Percentiles rank a stretch among this genome's conserved stretches.
These are phyloP conservation scores for Candida gorgasii DNA, from an alignment of 805 yeast species.

Conservation along the genomic window DNA sequence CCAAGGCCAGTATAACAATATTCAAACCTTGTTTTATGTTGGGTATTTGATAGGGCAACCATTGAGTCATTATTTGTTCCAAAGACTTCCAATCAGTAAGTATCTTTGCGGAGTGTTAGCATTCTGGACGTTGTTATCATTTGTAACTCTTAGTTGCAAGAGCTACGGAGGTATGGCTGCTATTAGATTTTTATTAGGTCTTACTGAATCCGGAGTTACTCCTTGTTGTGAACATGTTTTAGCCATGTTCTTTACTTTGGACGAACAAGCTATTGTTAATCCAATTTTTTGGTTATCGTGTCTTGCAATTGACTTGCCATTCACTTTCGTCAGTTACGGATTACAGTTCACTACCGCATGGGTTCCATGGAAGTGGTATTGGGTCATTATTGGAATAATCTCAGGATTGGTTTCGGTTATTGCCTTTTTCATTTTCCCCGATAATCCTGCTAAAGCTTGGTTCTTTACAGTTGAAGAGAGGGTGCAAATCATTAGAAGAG, in stretches of 20 bases:
- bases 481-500: constrained; percentile 45
- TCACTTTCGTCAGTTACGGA: constrained; percentile 50
- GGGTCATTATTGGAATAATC: constrained; percentile 51
- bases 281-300: constrained; percentile 56
- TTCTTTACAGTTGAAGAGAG: constrained; percentile 51
- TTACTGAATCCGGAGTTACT: constrained; percentile 28
- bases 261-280: constrained; percentile 49
- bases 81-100: constrained; percentile 35
- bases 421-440: constrained; percentile 47
- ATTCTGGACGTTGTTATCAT: constrained; percentile 34
- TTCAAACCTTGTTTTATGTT: constrained; percentile 54
- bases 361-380: constrained; percentile 11
- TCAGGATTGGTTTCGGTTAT: constrained; percentile 34
- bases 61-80: constrained; percentile 33
- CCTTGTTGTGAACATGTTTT: constrained; percentile 44
- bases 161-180: constrained; percentile 23
- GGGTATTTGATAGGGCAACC: constrained; percentile 37
- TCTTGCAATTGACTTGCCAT: constrained; percentile 52
- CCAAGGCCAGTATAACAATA: constrained; percentile 46
- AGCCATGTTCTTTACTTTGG: constrained; percentile 49
- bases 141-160: constrained; percentile 24
- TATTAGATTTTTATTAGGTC: constrained; percentile 22
- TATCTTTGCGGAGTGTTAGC: constrained; percentile 27
- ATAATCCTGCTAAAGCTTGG: constrained; percentile 54
- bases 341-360: constrained; percentile 21